Evolutionary conservation across 1,284 basidiomycete species (phyloP), one percentile per base, ranked within the genome.

Genomic region (Farysia itapuensis): DNA sequence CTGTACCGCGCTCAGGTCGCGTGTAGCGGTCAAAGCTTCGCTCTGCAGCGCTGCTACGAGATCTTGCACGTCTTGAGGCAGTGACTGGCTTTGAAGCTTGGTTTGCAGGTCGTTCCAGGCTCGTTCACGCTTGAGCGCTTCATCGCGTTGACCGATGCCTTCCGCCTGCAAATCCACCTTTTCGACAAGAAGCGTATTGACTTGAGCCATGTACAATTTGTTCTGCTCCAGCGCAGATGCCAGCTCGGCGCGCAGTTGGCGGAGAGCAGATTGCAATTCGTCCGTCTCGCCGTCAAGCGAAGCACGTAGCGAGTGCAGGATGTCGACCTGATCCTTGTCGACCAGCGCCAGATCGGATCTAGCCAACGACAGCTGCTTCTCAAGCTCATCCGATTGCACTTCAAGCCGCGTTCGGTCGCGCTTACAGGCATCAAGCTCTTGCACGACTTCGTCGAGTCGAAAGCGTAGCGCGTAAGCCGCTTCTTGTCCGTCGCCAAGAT

Each of bases 211-310:
- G 77, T 94, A 89, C 85, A 92, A 89, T 67, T 85, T 83, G 75
- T 88, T 89, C 81, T 90, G 91, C 65, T 94, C 90, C 31, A 80
- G 80, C 3, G 89, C 80, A 20, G 86, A 85, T 47, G 82, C 84
- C 70, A 90, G 82, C 64, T 88, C 84, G 35, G 82, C 82, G 68
- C 82, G 84, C 29, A 92, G 77, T 22, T 81, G 80, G 29, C 82
- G 80, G 30, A 89, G 78, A 54, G 90, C 85, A 2, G 79, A 79
- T 67, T 89, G 87, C 13, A 94, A 81, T 16, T 81, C 83, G 11
- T 82, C 81, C 77, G 90, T 91, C 77, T 96, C 92, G 67, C 88
- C 86, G 70, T 87, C 87, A 38, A 94, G 88, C 2, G 88, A 90
- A 45, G 91, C 89, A 25, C 92, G 86, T 13, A 96, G 80, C 8